A percentile compares a stretch with the other conserved stretches of the same genome.
These are phyloP conservation scores for Fragaria iinumae DNA, from an alignment of 306 rosid genomes.

Conservation along the genomic window DNA sequence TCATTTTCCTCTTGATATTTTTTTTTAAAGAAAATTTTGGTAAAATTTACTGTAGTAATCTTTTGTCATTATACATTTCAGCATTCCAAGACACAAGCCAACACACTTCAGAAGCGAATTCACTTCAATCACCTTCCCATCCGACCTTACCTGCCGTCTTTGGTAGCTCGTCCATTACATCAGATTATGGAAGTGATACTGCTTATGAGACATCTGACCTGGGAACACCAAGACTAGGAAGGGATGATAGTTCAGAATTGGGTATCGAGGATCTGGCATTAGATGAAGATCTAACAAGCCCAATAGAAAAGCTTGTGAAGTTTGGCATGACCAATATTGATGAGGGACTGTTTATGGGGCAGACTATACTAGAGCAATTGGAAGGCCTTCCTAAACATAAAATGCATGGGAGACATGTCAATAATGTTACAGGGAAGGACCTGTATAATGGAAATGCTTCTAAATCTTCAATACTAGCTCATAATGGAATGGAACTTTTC, in stretches of 20 bases:
- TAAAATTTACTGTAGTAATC: background rate
- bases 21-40: background rate
- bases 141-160: constrained; percentile 61
- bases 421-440: constrained; percentile 46
- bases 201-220: constrained; percentile 84
- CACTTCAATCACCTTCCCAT: constrained; percentile 54
- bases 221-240: constrained; percentile 76
- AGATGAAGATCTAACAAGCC: constrained; percentile 83
- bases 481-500: constrained; percentile 68
- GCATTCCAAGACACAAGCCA: constrained; percentile 82
- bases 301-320: constrained; percentile 84
- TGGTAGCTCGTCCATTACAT: constrained; percentile 77
- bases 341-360: constrained; percentile 94
- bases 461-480: constrained; percentile 57
- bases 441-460: constrained; percentile 67
- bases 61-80: constrained; percentile 42
- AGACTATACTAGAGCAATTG: constrained; percentile 90
- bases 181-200: constrained; percentile 96
- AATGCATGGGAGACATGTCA: constrained; percentile 60
- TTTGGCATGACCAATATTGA: constrained; percentile 90
- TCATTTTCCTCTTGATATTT: background rate
- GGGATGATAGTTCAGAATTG: constrained; percentile 73
- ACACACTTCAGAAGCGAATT: constrained; percentile 54
- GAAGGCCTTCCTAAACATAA: constrained; percentile 97
- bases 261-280: constrained; percentile 76